Percentiles rank a stretch among this genome's conserved stretches.
These are phyloP conservation scores for Halophytophthora polymorphica DNA, from an alignment of 352 stramenopile genomes.

Conservation along the genomic window DNA sequence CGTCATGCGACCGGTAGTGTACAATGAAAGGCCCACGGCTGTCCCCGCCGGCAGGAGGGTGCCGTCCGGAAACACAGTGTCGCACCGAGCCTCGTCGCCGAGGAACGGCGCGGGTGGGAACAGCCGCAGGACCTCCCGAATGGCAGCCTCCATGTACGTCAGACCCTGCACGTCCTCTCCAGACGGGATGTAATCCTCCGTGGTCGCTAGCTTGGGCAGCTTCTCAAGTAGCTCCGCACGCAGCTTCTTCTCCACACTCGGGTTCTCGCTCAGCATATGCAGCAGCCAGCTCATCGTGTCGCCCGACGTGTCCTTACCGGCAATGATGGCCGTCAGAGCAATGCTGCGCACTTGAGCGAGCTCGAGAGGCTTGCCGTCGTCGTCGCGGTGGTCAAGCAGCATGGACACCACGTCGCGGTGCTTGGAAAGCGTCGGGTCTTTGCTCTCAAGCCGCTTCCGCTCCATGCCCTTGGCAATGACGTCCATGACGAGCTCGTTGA, in stretches of 20 bases:
- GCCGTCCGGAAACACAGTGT: constrained; percentile 38
- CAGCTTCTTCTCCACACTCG: constrained; percentile 28
- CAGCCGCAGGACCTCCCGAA: constrained; percentile 36
- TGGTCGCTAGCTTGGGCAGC: constrained; percentile 10
- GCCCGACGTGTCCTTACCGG: constrained; percentile 64
- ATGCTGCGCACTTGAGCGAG: constrained; percentile 50
- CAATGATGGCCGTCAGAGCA: constrained; percentile 68
- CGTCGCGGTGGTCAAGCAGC: constrained; percentile 27
- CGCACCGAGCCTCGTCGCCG: constrained; percentile 16
- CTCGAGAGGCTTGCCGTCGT: constrained; percentile 18
- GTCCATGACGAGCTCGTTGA: constrained; percentile 32
- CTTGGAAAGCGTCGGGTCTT: not conserved
- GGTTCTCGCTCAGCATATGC: constrained; percentile 34
- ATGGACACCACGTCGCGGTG: constrained; percentile 16
- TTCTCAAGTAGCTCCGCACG: constrained; percentile 19
- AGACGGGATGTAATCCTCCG: not conserved
- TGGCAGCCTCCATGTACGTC: constrained; percentile 18
- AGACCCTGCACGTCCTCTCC: constrained; percentile 9
- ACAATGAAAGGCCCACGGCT: constrained; percentile 30
- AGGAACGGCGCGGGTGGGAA: constrained; percentile 38
- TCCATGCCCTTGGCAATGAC: constrained; percentile 42
- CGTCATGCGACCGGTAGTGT: constrained; percentile 29
- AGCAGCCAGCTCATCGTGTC: constrained; percentile 58
- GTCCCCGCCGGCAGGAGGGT: constrained; percentile 31
- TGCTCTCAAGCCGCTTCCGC: constrained; percentile 12